Conservation (phyloP, 2,329 filamentous ascomycete species). For the Fusarium scirpi region DNA sequence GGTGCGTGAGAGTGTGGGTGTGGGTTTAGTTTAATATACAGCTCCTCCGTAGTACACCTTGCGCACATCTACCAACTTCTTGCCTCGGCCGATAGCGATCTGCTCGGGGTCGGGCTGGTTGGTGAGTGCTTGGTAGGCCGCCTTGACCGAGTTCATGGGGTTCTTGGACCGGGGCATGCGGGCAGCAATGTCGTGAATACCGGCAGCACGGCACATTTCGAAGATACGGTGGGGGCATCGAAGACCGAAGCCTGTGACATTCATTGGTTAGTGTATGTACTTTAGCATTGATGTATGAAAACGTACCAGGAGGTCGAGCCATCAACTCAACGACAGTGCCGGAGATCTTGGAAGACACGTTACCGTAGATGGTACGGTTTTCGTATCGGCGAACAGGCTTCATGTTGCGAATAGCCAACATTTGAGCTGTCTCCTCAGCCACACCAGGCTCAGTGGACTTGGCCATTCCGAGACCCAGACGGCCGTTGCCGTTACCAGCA, state of each 20-base stretch:
- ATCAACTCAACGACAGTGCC: conserved; percentile 87
- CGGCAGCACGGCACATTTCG: conserved; percentile 89
- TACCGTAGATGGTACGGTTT: conserved; percentile 89
- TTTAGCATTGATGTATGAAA: conserved; percentile 21
- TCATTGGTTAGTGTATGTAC: conserved; percentile 9
- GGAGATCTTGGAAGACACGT: conserved; percentile 85
- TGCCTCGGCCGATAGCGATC: conserved; percentile 87
- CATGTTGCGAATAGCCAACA: conserved; percentile 91
- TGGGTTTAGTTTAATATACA: conserved; percentile 63
- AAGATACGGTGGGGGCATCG: conserved; percentile 92
- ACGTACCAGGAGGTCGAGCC: conserved; percentile 86
- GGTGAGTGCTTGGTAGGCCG: conserved; percentile 83
- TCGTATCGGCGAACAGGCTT: conserved; percentile 92
- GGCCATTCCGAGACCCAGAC: conserved; percentile 89
- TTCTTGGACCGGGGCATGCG: conserved; percentile 87
- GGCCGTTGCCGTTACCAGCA: conserved; percentile 87
- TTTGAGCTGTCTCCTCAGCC: conserved; percentile 77
- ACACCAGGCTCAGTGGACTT: conserved; percentile 82
- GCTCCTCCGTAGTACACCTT: conserved; percentile 96
- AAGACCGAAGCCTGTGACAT: conserved; percentile 83
- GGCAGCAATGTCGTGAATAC: conserved; percentile 88
- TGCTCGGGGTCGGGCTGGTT: conserved; percentile 89
- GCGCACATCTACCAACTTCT: conserved; percentile 94
- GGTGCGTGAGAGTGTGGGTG: conserved; percentile 9
- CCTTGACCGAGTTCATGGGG: conserved; percentile 98